Evolutionary conservation across 495 filamentous ascomycete genomes (phyloP).

Genomic region (Daldinia grandis): DNA sequence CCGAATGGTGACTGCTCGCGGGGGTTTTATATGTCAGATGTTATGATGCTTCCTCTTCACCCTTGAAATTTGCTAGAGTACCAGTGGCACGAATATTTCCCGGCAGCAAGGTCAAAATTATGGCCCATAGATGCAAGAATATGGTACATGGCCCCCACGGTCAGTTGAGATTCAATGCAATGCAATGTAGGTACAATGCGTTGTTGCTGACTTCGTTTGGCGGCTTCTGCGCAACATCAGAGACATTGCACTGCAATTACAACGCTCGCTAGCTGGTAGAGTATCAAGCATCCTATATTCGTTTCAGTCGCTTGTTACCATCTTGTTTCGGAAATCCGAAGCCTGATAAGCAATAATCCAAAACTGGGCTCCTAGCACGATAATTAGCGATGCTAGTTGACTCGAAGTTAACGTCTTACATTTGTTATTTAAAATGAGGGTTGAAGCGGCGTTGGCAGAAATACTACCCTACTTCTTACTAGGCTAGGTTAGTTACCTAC

Average conservation of each 20-base stretch:
- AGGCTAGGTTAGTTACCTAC: no score
- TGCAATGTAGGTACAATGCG: slow-evolving; percentile 30
- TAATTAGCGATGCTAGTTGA: not conserved
- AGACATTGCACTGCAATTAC: slow-evolving; percentile 15
- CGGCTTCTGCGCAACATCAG: slow-evolving; percentile 14
- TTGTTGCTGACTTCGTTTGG: slow-evolving; percentile 4
- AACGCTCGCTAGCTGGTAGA: slow-evolving; percentile 7
- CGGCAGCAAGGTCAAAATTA: slow-evolving; percentile 16
- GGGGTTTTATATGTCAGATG: slow-evolving; percentile 6
- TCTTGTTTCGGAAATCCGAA: not conserved
- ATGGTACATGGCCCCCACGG: slow-evolving; percentile 25
- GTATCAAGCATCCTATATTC: not conserved
- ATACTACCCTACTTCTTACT: slow-evolving; percentile 5
- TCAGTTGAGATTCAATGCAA: slow-evolving; percentile 9
- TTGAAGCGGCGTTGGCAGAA: slow-evolving; percentile 1
- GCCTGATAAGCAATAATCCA: slow-evolving; percentile 4
- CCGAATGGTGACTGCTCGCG: slow-evolving; percentile 2
- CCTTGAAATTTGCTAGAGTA: not conserved
- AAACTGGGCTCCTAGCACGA: not conserved
- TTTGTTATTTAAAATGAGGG: slow-evolving; percentile 1
- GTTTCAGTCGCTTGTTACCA: slow-evolving; percentile 13
- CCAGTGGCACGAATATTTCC: slow-evolving; percentile 31
- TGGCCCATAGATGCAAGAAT: slow-evolving; percentile 7
- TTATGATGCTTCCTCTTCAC: not conserved
- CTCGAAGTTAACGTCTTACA: not conserved